Percentiles rank a stretch among this genome's conserved stretches.
These are phyloP conservation scores for Lactarius evosmus DNA, from an alignment of 768 basidiomycete genomes.

Conservation along the genomic window DNA sequence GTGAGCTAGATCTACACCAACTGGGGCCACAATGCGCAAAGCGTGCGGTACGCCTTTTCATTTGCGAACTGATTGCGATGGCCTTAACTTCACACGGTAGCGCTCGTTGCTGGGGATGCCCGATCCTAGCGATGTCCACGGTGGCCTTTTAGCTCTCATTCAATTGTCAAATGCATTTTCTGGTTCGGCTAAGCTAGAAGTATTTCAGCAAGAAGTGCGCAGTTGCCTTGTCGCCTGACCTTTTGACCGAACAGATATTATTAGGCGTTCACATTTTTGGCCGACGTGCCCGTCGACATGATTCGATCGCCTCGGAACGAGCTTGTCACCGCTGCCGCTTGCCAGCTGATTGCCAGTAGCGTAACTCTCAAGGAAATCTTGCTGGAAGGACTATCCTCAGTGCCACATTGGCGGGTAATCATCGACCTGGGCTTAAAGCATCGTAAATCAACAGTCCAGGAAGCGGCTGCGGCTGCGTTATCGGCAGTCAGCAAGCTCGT, in stretches of 20 bases:
- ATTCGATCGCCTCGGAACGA: conserved; percentile 68
- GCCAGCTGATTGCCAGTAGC: conserved; percentile 62
- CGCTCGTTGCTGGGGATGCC: conserved; percentile 53
- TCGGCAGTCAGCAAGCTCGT: conserved; percentile 62
- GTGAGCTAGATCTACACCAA: conserved; percentile 51
- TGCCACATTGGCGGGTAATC: conserved; percentile 64
- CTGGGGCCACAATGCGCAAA: conserved; percentile 50
- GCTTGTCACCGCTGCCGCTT: conserved; percentile 67
- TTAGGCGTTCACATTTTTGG: conserved; percentile 66
- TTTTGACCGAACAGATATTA: background rate
- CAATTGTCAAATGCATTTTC: conserved; percentile 67
- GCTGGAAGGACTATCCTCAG: conserved; percentile 40
- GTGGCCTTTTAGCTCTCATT: conserved; percentile 68
- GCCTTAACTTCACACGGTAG: conserved; percentile 37
- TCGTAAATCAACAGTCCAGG: conserved; percentile 60
- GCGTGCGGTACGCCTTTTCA: conserved; percentile 48
- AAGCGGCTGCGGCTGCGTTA: conserved; percentile 71
- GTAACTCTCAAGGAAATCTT: conserved; percentile 57
- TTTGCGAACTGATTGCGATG: conserved; percentile 26
- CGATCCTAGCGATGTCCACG: conserved; percentile 75
- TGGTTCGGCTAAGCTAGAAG: conserved; percentile 28
- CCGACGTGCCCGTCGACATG: conserved; percentile 52
- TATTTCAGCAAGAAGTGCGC: conserved; percentile 44
- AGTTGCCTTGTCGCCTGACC: background rate
- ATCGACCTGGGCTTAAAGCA: conserved; percentile 73